Percentiles rank a stretch among this genome's conserved stretches.
Conservation (phyloP, 1,284 basidiomycete species). For the Cutaneotrichosporon sp. region DNA sequence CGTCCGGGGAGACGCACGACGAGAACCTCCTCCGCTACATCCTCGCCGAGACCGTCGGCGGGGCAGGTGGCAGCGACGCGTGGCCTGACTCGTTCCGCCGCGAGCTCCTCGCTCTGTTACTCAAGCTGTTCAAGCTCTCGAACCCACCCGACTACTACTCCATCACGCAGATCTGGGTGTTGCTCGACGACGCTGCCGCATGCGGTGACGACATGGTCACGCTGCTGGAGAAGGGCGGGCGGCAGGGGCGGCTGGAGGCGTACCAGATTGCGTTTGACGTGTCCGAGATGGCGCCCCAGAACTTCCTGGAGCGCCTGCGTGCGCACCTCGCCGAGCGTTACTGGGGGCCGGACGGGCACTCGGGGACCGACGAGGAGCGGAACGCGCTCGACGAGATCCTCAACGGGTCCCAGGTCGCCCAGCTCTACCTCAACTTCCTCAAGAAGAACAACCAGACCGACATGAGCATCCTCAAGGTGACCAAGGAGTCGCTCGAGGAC, state of each 20-base stretch:
- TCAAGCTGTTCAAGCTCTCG: conserved; percentile 75
- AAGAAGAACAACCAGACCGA: conserved; percentile 91
- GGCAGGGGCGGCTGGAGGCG: conserved; percentile 65
- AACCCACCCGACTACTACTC: conserved; percentile 69
- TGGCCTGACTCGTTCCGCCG: conserved; percentile 53
- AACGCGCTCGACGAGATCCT: conserved; percentile 60
- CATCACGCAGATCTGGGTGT: conserved; percentile 84
- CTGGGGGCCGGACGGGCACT: conserved; percentile 49
- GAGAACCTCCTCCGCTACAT: conserved; percentile 80
- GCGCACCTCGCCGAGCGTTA: conserved; percentile 38
- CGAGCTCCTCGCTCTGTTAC: conserved; percentile 61
- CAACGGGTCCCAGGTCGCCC: conserved; percentile 83
- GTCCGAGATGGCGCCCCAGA: conserved; percentile 87
- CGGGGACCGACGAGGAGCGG: conserved; percentile 63
- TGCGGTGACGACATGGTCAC: conserved; percentile 42
- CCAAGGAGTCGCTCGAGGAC: conserved; percentile 86
- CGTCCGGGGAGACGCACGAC: conserved; percentile 59
- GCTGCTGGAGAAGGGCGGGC: conserved; percentile 47
- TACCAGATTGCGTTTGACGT: conserved; percentile 95
- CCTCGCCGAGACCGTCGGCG: conserved; percentile 81
- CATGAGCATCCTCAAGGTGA: conserved; percentile 83
- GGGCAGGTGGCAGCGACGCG: conserved; percentile 49
- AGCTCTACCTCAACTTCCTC: conserved; percentile 89
- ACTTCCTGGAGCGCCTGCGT: conserved; percentile 74
- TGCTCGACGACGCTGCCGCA: conserved; percentile 73